These are phyloP conservation scores for Linnemannia elongata DNA, from an alignment of 192 early-diverging fungal species.

Conservation along the genomic window DNA sequence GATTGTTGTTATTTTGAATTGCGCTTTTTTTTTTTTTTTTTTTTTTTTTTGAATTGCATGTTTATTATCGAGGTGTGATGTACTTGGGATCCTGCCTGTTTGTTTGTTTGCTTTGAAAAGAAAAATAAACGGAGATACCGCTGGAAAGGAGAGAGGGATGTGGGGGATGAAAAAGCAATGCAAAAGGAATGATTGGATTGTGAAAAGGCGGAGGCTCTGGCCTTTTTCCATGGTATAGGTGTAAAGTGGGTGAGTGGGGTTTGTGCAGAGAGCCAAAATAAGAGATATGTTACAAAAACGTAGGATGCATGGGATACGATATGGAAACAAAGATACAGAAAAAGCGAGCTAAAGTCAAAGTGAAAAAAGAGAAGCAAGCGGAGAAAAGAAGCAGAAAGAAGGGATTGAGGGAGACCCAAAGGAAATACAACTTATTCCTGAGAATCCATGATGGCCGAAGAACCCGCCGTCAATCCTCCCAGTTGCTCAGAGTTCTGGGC, in stretches of 20 bases:
- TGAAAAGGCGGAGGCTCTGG: not conserved
- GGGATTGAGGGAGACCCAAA: not conserved
- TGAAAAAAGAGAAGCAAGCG: not conserved
- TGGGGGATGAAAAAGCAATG: too few relatives aligned
- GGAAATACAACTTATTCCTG: not conserved
- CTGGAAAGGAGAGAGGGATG: too few relatives aligned
- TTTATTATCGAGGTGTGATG: not conserved
- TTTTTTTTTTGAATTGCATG: not conserved
- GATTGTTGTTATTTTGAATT: not conserved
- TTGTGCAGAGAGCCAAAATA: not conserved
- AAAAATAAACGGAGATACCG: too few relatives aligned
- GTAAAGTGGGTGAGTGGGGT: not conserved
- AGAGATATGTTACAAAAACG: not conserved
- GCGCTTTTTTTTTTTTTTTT: not conserved
- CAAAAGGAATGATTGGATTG: too few relatives aligned
- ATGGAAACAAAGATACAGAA: not conserved
- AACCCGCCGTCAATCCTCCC: not conserved
- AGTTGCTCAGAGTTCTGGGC: constrained; percentile 19
- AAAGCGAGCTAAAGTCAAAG: not conserved
- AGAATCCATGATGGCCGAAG: not conserved
- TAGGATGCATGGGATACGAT: not conserved
- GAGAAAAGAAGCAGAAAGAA: not conserved
- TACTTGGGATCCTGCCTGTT: not conserved
- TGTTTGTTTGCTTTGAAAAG: too few relatives aligned
- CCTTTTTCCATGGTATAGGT: not conserved